Base-by-base conservation (phyloP, 495 filamentous ascomycete species). In the Penicillium alfredii region DNA sequence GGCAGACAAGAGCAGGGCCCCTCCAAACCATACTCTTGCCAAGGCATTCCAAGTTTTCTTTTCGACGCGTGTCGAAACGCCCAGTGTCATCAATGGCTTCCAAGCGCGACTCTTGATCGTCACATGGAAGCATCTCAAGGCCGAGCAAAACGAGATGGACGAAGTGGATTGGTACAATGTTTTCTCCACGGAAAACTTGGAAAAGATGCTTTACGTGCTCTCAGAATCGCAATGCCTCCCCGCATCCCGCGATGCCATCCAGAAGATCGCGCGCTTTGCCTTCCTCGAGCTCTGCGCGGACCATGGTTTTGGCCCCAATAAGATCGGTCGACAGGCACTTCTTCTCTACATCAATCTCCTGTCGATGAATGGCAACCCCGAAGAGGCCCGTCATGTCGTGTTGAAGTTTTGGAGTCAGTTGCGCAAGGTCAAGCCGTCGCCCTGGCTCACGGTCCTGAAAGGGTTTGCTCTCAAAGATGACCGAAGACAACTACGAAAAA, bases 381-480 rank as follows among this genome's bases (percentile, higher is more conserved):
- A 69, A 10, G 77, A 81, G 49, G 82, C 82, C 3, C 66, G 63
- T 12, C 61, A 71, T 20, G 44, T 67, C 2, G 47, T 81, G 0
- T 46, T 72, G 35, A 53, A 72, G 25, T 70, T 71, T 33, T 66
- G 63, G 53, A 27, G 38, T 29, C 59, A 53, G 16, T 40, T 64
- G 25, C 53, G 53, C 19, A 48, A 53, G 12, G 35, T 43, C 8
- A 57, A 46, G 11, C 55, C 55, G 14, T 58, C 62, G 6, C 62
- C 72, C n/a, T 88, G 82, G 78, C 59, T 68, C 3, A 50, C 58
- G 8, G 64, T 88, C 4, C 45, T 92, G 21, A 61, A 64, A 19
- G 86, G 87, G 2, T 81, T 89, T 44, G 78, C 77, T 9, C 62
- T 63, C 40, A 77, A 86, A 42, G 72, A 73, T 7, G 73, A 78